A percentile compares a stretch with the other conserved stretches of the same genome.
Conservation (phyloP, 192 early-diverging fungal species). For the Geranomyces michiganensis region DNA sequence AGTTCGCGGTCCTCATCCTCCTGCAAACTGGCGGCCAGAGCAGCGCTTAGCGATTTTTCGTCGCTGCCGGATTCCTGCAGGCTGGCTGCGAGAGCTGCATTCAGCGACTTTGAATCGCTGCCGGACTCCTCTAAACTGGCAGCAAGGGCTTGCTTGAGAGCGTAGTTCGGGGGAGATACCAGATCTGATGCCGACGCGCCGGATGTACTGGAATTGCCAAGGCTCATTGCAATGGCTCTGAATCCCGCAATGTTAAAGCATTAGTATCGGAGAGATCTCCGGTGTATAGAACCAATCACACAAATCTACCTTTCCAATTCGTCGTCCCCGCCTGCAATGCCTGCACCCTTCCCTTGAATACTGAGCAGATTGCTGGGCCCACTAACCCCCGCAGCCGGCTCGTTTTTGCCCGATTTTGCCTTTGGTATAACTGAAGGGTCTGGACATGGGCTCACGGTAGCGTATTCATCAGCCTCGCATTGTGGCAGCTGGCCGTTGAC, state of each 20-base stretch:
- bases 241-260: neutral
- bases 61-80: conserved; percentile 27
- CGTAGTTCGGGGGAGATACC: neutral
- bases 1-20: conserved; percentile 27
- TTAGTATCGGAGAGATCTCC: neutral
- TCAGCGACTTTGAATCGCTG: conserved; percentile 24
- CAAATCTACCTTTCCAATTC: conserved; percentile 28
- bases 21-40: conserved; percentile 35
- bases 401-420: neutral
- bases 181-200: neutral
- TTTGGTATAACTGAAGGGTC: conserved; percentile 21
- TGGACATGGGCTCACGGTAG: conserved; percentile 39
- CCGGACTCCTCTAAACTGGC: conserved; percentile 24
- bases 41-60: conserved; percentile 25
- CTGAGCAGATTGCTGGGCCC: neutral
- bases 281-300: neutral
- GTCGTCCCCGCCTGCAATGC: conserved; percentile 15
- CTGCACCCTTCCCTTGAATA: neutral
- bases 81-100: conserved; percentile 28
- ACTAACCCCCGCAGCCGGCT: neutral
- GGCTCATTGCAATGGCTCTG: conserved; percentile 32
- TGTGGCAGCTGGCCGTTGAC: conserved; percentile 40
- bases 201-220: conserved; percentile 8
- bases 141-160: conserved; percentile 25
- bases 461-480: conserved; percentile 46